Conservation (phyloP, 805 yeast genomes). For the Ogataea siamensis region DNA sequence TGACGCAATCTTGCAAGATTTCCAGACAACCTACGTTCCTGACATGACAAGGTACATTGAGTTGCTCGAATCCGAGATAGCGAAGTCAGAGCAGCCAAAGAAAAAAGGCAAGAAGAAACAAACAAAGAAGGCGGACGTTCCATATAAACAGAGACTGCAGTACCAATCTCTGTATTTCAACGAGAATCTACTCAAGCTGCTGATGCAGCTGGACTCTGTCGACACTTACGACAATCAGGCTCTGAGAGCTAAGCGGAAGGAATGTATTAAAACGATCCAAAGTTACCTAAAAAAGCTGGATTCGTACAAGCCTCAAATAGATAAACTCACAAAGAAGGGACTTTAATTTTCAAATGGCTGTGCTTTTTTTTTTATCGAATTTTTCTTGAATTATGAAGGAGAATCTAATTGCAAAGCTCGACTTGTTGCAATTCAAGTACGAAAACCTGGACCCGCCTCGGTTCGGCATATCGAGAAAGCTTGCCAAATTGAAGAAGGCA, state of each 20-base stretch:
- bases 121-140: constrained; percentile 6
- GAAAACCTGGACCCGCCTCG: constrained; percentile 44
- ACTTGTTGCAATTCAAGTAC: constrained; percentile 52
- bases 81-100: constrained; percentile 6
- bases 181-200: constrained; percentile 64
- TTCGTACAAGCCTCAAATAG: constrained; percentile 21
- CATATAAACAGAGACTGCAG: constrained; percentile 29
- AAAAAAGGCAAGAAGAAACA: constrained; percentile 12
- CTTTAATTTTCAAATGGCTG: constrained; percentile 9
- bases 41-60: constrained; percentile 14
- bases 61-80: constrained; percentile 17
- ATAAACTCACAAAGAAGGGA: constrained; percentile 19
- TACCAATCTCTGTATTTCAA: constrained; percentile 59
- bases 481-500: constrained; percentile 42
- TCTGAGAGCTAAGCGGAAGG: constrained; percentile 57
- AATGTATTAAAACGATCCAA: constrained; percentile 60
- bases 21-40: constrained; percentile 18
- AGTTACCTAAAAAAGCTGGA: constrained; percentile 56
- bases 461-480: constrained; percentile 46
- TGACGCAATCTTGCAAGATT: constrained; percentile 15
- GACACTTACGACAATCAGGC: constrained; percentile 43
- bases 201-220: constrained; percentile 65
- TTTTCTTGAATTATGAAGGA: constrained; percentile 29
- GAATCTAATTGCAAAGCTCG: constrained; percentile 51
- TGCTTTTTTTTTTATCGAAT: constrained; percentile 8